These are phyloP conservation scores for Metschnikowia koreensis DNA, from an alignment of 805 yeast species.

Conservation along the genomic window DNA sequence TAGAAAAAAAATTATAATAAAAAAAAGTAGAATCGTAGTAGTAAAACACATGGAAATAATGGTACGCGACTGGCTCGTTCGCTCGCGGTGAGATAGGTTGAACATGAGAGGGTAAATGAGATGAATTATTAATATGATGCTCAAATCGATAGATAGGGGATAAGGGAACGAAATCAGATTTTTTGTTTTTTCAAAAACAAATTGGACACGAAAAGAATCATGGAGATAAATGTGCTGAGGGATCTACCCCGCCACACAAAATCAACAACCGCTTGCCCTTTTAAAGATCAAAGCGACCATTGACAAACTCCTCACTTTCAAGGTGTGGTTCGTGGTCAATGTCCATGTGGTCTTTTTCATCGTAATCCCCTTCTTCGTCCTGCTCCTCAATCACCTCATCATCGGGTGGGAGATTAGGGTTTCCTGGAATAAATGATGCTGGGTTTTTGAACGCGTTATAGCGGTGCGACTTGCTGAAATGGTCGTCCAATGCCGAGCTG, in stretches of 20 bases:
- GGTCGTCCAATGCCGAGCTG: conserved; percentile 88
- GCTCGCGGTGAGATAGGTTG: too few relatives aligned
- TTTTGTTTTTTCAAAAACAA: not conserved
- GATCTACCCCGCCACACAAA: not conserved
- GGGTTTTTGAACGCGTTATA: conserved; percentile 41
- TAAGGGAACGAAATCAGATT: too few relatives aligned
- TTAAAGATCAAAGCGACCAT: conserved; percentile 83
- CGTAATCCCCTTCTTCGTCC: conserved; percentile 32
- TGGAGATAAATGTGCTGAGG: not conserved
- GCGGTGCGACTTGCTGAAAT: conserved; percentile 49
- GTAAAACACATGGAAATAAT: too few relatives aligned
- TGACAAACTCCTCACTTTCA: conserved; percentile 78
- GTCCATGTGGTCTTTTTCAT: conserved; percentile 47
- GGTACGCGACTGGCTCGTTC: too few relatives aligned
- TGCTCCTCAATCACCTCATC: conserved; percentile 76
- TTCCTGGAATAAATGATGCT: conserved; percentile 76
- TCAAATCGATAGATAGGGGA: too few relatives aligned
- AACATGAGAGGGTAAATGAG: too few relatives aligned
- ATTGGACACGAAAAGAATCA: not conserved
- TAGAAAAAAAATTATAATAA: too few relatives aligned
- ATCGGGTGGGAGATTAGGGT: conserved; percentile 76
- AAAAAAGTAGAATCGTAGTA: too few relatives aligned
- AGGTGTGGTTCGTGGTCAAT: conserved; percentile 51
- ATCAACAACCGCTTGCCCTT: not conserved
- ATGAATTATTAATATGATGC: too few relatives aligned